Evolutionary conservation across 129 eudicot species (phyloP).

Genomic region (Apium graveolens): DNA sequence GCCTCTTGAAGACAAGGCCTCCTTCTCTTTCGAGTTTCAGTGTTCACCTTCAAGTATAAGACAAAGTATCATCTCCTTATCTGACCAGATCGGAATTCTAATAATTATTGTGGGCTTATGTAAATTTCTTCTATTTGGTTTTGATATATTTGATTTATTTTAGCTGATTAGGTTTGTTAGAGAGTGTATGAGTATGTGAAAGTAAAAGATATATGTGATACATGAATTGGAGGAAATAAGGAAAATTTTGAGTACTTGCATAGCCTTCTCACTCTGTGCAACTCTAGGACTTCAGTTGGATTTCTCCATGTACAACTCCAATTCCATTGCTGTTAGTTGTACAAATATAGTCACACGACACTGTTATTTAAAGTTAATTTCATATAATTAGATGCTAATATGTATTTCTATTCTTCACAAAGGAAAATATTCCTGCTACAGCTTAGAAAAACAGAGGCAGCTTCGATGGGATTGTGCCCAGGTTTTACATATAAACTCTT

Average conservation of each 20-base stretch:
- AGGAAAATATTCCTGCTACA: too few species aligned
- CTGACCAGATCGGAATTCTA: constrained; percentile 41
- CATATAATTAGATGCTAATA: neutral
- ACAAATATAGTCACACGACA: neutral
- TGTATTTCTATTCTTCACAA: neutral
- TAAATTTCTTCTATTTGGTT: constrained; percentile 18
- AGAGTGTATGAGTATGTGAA: neutral
- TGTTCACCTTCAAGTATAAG: constrained; percentile 41
- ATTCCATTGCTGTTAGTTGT: neutral
- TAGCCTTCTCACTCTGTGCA: neutral
- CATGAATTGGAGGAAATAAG: neutral
- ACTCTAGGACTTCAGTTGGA: neutral
- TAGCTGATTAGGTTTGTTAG: neutral
- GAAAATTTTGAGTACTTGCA: neutral
- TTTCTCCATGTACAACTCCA: neutral
- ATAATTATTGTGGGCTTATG: constrained; percentile 30
- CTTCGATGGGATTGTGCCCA: neutral
- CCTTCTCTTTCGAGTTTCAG: constrained; percentile 58
- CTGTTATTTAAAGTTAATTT: too few species aligned
- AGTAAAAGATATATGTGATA: neutral
- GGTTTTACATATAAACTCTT: neutral
- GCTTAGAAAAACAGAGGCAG: neutral
- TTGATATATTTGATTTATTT: constrained; percentile 18
- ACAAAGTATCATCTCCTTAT: constrained; percentile 36
- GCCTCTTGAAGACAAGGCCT: constrained; percentile 42